Percentiles rank a stretch among this genome's conserved stretches.
Conservation (phyloP, 176 grass and related monocot genomes). For the Hyparrhenia diplandra region DNA sequence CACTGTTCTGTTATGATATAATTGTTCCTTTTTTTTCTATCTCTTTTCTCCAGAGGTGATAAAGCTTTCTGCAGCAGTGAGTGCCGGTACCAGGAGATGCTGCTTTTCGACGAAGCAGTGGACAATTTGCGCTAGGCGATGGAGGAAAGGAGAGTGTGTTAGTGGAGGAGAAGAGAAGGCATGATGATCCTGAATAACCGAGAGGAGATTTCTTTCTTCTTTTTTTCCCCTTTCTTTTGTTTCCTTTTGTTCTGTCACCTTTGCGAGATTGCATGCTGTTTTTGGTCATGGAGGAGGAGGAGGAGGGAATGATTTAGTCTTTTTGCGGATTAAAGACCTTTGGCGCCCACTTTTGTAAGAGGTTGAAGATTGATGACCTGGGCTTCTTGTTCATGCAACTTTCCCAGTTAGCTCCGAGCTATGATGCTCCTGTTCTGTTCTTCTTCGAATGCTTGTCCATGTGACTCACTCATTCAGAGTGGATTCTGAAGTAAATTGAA, state of each 20-base stretch:
- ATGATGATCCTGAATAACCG: conserved; percentile 34
- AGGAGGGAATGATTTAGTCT: conserved; percentile 38
- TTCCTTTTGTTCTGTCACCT: conserved; percentile 13
- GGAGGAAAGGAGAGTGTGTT: background rate
- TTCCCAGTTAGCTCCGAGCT: conserved; percentile 5
- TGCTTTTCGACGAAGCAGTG: conserved; percentile 44
- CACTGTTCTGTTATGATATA: conserved; percentile 24
- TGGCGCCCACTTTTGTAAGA: conserved; percentile 35
- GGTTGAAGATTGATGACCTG: conserved; percentile 21
- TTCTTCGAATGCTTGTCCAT: background rate
- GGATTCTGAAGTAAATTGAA: background rate
- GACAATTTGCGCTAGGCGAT: conserved; percentile 41
- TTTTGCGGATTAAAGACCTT: conserved; percentile 44
- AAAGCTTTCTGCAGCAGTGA: conserved; percentile 70
- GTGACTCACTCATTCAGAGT: conserved; percentile 1
- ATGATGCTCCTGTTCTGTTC: background rate
- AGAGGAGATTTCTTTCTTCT: conserved; percentile 18
- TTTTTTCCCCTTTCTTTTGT: background rate
- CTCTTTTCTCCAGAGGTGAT: conserved; percentile 40
- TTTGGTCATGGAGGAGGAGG: conserved; percentile 17
- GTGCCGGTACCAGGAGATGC: conserved; percentile 53
- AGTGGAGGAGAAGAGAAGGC: conserved; percentile 42
- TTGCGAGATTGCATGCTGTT: conserved; percentile 31
- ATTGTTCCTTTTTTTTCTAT: background rate
- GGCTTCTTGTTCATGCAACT: background rate